Percentiles rank a stretch among this genome's conserved stretches.
Evolutionary conservation across 2,329 filamentous ascomycete species (phyloP).

Genomic region (Cytospora leucostoma): DNA sequence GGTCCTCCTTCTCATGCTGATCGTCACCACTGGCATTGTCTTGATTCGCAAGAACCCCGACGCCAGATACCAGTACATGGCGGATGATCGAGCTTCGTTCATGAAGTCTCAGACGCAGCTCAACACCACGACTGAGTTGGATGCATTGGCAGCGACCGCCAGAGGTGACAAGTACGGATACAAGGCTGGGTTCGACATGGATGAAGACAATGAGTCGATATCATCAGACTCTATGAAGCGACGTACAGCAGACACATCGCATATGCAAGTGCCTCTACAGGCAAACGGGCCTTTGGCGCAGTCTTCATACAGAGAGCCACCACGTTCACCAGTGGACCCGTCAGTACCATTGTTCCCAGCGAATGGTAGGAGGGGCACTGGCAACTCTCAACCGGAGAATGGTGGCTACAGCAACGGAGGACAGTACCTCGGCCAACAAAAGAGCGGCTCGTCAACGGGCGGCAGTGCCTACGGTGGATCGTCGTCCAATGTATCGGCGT

Average conservation of each 20-base stretch:
- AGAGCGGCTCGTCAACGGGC: constrained; percentile 30
- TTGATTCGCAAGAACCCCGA: constrained; percentile 93
- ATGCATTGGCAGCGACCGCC: constrained; percentile 85
- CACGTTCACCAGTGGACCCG: constrained; percentile 51
- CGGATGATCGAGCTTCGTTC: constrained; percentile 92
- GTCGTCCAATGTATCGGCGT: constrained; percentile 38
- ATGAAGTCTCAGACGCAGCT: constrained; percentile 93
- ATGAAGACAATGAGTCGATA: constrained; percentile 72
- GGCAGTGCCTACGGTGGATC: constrained; percentile 37
- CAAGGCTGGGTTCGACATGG: constrained; percentile 62
- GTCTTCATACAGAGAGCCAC: constrained; percentile 33
- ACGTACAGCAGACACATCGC: constrained; percentile 39
- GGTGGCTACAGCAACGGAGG: constrained; percentile 31
- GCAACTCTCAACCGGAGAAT: constrained; percentile 33
- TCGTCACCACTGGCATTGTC: constrained; percentile 65
- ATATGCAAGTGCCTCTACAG: constrained; percentile 26
- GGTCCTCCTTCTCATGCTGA: constrained; percentile 79
- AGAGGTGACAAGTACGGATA: constrained; percentile 74
- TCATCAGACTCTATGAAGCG: constrained; percentile 58
- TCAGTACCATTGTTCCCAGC: constrained; percentile 54
- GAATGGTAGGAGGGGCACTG: constrained; percentile 31
- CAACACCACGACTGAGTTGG: constrained; percentile 76
- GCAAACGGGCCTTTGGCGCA: constrained; percentile 24
- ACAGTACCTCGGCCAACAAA: constrained; percentile 32
- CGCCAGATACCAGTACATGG: constrained; percentile 93